Evolutionary conservation across 495 filamentous ascomycete species (phyloP).

Genomic region (Aspergillus steynii): DNA sequence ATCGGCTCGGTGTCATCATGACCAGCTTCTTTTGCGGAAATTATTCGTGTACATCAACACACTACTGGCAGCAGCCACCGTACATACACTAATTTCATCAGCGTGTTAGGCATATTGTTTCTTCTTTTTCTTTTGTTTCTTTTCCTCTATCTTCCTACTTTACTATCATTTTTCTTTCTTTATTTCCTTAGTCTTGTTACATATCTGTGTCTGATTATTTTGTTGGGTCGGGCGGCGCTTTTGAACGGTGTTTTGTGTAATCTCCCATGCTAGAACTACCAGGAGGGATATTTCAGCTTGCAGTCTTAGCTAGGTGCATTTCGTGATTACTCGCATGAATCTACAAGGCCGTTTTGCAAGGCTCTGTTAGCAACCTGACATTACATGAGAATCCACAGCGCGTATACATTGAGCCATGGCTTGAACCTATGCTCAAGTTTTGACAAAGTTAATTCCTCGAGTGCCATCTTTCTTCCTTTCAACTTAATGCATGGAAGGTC

Average conservation of each 20-base stretch:
- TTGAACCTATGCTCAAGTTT: background rate
- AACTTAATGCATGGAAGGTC: too few relatives aligned
- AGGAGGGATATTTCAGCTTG: background rate
- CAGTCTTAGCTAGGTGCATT: background rate
- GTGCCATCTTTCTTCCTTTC: too few relatives aligned
- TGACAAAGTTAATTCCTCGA: too few relatives aligned
- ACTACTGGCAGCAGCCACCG: conserved; percentile 5
- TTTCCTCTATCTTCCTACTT: background rate
- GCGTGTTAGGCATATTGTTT: conserved; percentile 2
- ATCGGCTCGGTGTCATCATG: background rate
- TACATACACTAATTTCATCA: conserved; percentile 19
- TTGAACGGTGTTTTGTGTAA: background rate
- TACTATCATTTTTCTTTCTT: background rate
- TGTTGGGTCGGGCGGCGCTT: conserved; percentile 9
- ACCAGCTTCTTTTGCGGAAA: background rate
- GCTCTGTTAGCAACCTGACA: too few relatives aligned
- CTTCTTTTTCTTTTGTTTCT: background rate
- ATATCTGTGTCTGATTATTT: background rate
- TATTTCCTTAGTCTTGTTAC: conserved; percentile 6
- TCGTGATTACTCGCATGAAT: background rate
- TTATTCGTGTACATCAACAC: conserved; percentile 14
- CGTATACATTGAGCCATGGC: background rate
- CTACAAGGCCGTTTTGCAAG: background rate
- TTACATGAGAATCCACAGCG: too few relatives aligned
- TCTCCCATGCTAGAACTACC: background rate